These are phyloP conservation scores for Wallacemonas rigidus DNA, from an alignment of 208 protist genomes.

Conservation along the genomic window DNA sequence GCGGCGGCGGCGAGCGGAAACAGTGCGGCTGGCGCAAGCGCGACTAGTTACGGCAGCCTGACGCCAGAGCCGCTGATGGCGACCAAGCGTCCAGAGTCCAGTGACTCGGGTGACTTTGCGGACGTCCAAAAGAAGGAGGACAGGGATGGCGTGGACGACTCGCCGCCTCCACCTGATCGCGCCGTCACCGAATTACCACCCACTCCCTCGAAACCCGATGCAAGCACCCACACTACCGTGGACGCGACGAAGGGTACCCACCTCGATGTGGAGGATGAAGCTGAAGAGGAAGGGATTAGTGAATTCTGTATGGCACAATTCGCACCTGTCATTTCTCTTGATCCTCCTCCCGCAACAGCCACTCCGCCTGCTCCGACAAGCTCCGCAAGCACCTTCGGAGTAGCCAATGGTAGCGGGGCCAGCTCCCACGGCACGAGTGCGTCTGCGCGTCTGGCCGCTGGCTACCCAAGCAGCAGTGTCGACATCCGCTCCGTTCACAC, in stretches of 20 bases:
- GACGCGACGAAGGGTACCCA: too few relatives aligned
- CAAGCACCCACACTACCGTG: not conserved
- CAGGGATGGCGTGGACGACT: not conserved
- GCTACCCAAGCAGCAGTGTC: not conserved
- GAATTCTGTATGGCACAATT: constrained; percentile 16
- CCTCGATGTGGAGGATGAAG: not conserved
- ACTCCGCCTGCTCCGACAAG: not conserved
- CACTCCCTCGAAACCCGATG: not conserved
- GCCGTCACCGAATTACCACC: not conserved
- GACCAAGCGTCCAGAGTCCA: not conserved
- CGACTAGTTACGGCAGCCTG: not conserved
- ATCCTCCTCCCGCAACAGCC: not conserved
- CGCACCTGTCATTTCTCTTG: constrained; percentile 17
- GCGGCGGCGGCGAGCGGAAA: not conserved
- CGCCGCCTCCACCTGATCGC: not conserved
- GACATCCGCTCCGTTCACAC: constrained; percentile 4
- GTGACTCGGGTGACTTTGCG: not conserved
- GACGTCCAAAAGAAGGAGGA: not conserved
- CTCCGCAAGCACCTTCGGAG: not conserved
- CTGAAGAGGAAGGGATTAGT: not conserved
- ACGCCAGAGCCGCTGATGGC: constrained; percentile 12
- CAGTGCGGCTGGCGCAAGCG: not conserved
- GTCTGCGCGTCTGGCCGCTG: not conserved
- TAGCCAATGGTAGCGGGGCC: not conserved
- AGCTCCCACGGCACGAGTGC: not conserved